Evolutionary conservation across 345 rosid species (phyloP).

Genomic region (Raphanus sativus): DNA sequence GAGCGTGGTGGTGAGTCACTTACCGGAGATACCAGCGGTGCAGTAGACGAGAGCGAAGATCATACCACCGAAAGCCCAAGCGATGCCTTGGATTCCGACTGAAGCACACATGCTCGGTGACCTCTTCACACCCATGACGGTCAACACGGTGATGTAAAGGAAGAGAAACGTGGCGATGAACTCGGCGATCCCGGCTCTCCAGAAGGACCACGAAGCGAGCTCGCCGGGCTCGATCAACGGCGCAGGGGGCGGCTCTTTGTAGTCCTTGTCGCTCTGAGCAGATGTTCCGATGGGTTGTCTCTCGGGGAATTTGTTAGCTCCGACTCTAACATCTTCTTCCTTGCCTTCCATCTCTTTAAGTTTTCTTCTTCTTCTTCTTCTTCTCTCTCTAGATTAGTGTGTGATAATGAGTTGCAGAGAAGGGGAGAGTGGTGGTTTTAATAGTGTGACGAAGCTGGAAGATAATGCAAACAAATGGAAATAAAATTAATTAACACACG

Average conservation of each 20-base stretch:
- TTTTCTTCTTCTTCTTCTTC: neutral
- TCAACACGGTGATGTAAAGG: conserved; percentile 49
- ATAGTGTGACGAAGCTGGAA: conserved; percentile 22
- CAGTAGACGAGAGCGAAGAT: conserved; percentile 54
- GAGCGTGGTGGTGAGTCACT: neutral
- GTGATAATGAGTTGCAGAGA: conserved; percentile 21
- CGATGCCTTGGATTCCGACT: conserved; percentile 52
- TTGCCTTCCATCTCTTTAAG: conserved; percentile 44
- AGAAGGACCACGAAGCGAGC: conserved; percentile 46
- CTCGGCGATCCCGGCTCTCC: conserved; percentile 53
- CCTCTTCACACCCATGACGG: conserved; percentile 47
- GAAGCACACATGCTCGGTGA: conserved; percentile 44
- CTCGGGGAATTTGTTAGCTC: conserved; percentile 52
- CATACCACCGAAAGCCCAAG: conserved; percentile 58
- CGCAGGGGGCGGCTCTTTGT: conserved; percentile 53
- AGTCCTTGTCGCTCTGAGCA: conserved; percentile 51
- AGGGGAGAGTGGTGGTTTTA: conserved; percentile 24
- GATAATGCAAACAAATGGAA: conserved; percentile 31
- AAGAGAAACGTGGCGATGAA: conserved; percentile 49
- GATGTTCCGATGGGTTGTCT: conserved; percentile 54
- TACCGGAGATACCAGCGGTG: conserved; percentile 51
- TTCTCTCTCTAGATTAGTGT: conserved; percentile 1
- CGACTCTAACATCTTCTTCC: conserved; percentile 52
- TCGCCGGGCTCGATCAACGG: conserved; percentile 47
- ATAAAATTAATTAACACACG: neutral